Evolutionary conservation across 2,329 filamentous ascomycete genomes (phyloP), one percentile per base, ranked within the genome.

Genomic region (Thelonectria discophora): DNA sequence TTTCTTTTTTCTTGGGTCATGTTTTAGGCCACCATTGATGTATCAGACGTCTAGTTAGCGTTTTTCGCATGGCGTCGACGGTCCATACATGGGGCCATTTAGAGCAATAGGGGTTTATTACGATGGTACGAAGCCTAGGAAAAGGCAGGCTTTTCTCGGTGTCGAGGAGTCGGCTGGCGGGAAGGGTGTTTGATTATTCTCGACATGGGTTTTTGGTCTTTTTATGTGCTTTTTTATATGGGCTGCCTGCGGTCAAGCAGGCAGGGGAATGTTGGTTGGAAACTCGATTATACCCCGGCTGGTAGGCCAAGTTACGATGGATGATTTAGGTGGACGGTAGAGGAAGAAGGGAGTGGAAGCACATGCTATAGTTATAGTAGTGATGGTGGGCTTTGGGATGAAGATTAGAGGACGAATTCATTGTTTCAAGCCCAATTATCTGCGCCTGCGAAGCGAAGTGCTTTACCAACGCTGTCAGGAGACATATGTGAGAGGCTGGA

Each of bases 221-320:
- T 50, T 32, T 17, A 30, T 43, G n/a, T 48, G 15, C 7, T 59
- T 50, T 39, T 55, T 55, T 63, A 40, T 53, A 47, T 34, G 55
- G 60, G 32, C 45, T 51, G 58, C 64, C 59, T 58, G 43, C 13
- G 20, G 55, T 64, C 54, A 37, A 48, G 57, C 42, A 57, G 60
- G 58, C 53, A 60, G 61, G 51, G n/a, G 67, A 65, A 67, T 57
- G 27, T 49, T 52, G 57, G 51, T 54, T 60, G 57, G 60, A 62
- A 47, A 43, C 21, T 60, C 68, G 62, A 51, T 66, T 72, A 70
- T 72, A 72, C 70, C 68, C 70, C 69, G 70, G 70, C 69, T 62
- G 45, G 59, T 68, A 66, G 68, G 70, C 70, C 70, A 71, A 65
- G 66, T 67, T 54, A 68, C 57, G 64, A 70, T 65, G 68, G 60